A percentile compares a stretch with the other conserved stretches of the same genome.
Conservation (phyloP, 805 yeast genomes). For the Cyberlindnera xylosilytica region DNA sequence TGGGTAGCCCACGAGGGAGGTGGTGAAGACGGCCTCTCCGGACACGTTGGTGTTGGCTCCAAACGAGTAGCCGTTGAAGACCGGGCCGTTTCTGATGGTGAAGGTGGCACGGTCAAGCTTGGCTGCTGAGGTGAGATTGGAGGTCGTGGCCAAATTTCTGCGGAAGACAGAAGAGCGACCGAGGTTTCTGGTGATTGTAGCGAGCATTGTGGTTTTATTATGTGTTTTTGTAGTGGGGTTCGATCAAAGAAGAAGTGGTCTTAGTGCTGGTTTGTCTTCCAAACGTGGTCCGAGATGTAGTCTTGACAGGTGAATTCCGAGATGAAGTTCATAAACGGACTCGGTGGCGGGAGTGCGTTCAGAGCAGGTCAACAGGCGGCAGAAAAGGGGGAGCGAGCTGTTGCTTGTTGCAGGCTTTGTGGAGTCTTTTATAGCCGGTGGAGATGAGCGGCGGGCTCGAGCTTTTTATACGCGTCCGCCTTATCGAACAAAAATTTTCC, state of each 20-base stretch:
- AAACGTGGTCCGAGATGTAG: slow-evolving; percentile 49
- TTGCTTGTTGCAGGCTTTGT: no score
- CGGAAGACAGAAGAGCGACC: slow-evolving; percentile 25
- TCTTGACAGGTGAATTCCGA: slow-evolving; percentile 41
- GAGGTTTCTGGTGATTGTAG: slow-evolving; percentile 26
- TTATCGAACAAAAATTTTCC: slow-evolving; percentile 6
- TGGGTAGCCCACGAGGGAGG: slow-evolving; percentile 97
- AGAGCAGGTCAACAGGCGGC: not conserved
- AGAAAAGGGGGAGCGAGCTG: no score
- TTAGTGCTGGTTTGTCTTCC: slow-evolving; percentile 46
- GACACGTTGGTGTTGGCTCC: slow-evolving; percentile 91
- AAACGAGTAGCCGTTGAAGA: slow-evolving; percentile 88
- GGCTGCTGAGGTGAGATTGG: slow-evolving; percentile 26
- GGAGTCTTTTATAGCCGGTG: not conserved
- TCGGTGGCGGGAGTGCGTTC: not conserved
- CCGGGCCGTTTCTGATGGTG: slow-evolving; percentile 89
- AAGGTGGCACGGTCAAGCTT: slow-evolving; percentile 78
- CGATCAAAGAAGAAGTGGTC: not conserved
- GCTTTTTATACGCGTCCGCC: slow-evolving; percentile 2
- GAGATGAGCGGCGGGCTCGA: not conserved
- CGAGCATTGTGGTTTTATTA: slow-evolving; percentile 17
- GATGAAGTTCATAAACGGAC: slow-evolving; percentile 26
- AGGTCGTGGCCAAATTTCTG: slow-evolving; percentile 27
- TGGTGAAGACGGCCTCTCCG: slow-evolving; percentile 98
- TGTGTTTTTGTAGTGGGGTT: not conserved